A percentile compares a stretch with the other conserved stretches of the same genome.
Evolutionary conservation across 108 stramenopile species (phyloP).

Genomic region (Cyclotella choctawhatcheeana): DNA sequence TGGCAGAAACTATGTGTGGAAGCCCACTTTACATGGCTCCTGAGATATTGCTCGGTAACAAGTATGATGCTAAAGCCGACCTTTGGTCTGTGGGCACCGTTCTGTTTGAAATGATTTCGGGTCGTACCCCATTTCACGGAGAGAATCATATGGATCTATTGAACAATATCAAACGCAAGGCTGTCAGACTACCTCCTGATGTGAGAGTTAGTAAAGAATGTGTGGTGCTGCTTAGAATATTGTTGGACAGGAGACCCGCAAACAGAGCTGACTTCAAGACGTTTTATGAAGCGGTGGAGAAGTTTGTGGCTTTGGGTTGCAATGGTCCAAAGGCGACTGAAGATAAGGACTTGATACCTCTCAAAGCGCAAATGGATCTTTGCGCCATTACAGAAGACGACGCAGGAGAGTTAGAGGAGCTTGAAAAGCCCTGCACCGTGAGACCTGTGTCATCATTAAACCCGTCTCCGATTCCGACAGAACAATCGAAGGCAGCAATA

Average conservation of each 20-base stretch:
- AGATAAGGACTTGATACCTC: conserved; percentile 24
- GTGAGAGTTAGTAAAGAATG: conserved; percentile 84
- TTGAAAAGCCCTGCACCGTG: not conserved
- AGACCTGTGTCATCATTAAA: not conserved
- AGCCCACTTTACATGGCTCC: conserved; percentile 98
- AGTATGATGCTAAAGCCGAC: conserved; percentile 97
- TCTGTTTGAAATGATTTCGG: conserved; percentile 96
- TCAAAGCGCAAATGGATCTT: conserved; percentile 53
- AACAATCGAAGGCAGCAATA: not conserved
- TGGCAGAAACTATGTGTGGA: conserved; percentile 98
- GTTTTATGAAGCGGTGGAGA: conserved; percentile 80
- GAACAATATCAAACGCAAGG: conserved; percentile 85
- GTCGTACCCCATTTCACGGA: conserved; percentile 87
- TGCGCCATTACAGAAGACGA: conserved; percentile 85
- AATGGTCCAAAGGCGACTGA: conserved; percentile 40
- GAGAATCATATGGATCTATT: conserved; percentile 92
- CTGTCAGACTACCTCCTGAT: conserved; percentile 81
- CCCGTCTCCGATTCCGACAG: not conserved
- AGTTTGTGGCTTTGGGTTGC: conserved; percentile 86
- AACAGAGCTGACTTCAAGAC: conserved; percentile 80
- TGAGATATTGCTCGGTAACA: conserved; percentile 81
- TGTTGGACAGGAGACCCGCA: conserved; percentile 81
- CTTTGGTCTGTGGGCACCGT: conserved; percentile 98
- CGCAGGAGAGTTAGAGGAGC: conserved; percentile 32
- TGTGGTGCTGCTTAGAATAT: conserved; percentile 73